phyloP scores from a whole-genome alignment of 2,329 filamentous ascomycete species.

The Fusarium citri region DNA sequence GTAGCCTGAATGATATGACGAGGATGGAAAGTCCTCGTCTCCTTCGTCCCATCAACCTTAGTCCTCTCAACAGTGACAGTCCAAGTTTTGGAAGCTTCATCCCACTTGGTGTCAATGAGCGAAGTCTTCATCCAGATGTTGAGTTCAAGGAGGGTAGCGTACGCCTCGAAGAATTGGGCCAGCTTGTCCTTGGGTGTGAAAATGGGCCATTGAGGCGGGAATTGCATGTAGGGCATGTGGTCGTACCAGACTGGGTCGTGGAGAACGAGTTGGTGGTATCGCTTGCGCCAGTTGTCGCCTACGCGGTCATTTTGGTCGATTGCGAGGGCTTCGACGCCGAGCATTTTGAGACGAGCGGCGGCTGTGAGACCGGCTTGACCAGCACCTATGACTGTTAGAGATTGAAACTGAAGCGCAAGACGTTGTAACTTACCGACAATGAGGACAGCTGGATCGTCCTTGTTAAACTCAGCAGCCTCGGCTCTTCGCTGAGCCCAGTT shows the following conservation, averaged over 20 bases:
- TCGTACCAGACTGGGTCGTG: conserved; percentile 75
- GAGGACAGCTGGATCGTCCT: conserved; percentile 67
- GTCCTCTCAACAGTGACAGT: conserved; percentile 64
- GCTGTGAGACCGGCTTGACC: conserved; percentile 70
- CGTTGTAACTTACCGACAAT: conserved; percentile 64
- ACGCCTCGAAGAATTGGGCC: conserved; percentile 75
- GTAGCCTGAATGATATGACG: conserved; percentile 75
- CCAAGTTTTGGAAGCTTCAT: conserved; percentile 64
- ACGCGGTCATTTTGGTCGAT: conserved; percentile 68
- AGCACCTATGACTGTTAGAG: conserved; percentile 56
- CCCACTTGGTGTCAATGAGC: conserved; percentile 61
- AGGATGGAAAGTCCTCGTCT: conserved; percentile 68
- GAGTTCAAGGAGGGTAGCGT: conserved; percentile 73
- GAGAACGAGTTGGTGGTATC: conserved; percentile 74
- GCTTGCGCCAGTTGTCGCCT: conserved; percentile 72
- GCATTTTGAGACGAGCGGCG: conserved; percentile 69
- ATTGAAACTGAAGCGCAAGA: accelerated
- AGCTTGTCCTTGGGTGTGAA: conserved; percentile 80
- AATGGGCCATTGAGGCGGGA: conserved; percentile 74
- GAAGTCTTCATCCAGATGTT: conserved; percentile 72
- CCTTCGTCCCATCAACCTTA: conserved; percentile 59
- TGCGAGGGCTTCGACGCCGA: conserved; percentile 66
- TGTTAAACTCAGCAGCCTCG: conserved; percentile 59
- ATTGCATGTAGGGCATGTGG: conserved; percentile 72
- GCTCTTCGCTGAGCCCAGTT: conserved; percentile 71